Percentiles rank a stretch among this genome's conserved stretches.
Conservation (phyloP, 352 stramenopile genomes). For the Elongisporangium prolatum region DNA sequence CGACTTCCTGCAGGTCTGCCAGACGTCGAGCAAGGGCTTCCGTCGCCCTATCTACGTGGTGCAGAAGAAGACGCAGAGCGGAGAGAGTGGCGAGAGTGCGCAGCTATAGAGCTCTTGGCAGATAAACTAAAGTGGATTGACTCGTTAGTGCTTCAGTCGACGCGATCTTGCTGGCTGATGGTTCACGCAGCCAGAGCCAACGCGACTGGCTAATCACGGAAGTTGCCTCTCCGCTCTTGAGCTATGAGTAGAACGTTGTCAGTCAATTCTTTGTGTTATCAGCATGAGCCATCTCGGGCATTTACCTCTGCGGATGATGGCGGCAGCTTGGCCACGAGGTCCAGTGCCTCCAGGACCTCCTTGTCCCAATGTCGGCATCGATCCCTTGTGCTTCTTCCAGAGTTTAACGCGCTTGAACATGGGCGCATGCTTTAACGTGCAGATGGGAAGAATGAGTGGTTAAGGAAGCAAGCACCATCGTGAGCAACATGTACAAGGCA, state of each 20-base stretch:
- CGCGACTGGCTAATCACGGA: constrained; percentile 18
- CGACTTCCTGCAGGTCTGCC: constrained; percentile 69
- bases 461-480: background rate
- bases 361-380: constrained; percentile 67
- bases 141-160: background rate
- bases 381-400: constrained; percentile 85
- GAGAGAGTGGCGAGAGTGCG: background rate
- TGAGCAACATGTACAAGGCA: constrained; percentile 3
- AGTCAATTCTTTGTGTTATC: background rate
- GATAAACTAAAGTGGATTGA: constrained; percentile 2
- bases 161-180: background rate
- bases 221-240: constrained; percentile 49
- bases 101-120: background rate
- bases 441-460: constrained; percentile 13
- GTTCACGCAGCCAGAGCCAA: background rate
- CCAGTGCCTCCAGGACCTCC: constrained; percentile 49
- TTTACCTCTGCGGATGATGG: constrained; percentile 76
- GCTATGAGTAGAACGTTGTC: constrained; percentile 19
- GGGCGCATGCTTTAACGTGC: constrained; percentile 81
- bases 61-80: constrained; percentile 30
- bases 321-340: constrained; percentile 66
- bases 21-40: constrained; percentile 74
- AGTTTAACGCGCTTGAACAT: constrained; percentile 88
- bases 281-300: background rate
- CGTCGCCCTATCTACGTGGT: constrained; percentile 69